Evolutionary conservation across 441 rosid species (phyloP).

Genomic region (Erodium moschatum): DNA sequence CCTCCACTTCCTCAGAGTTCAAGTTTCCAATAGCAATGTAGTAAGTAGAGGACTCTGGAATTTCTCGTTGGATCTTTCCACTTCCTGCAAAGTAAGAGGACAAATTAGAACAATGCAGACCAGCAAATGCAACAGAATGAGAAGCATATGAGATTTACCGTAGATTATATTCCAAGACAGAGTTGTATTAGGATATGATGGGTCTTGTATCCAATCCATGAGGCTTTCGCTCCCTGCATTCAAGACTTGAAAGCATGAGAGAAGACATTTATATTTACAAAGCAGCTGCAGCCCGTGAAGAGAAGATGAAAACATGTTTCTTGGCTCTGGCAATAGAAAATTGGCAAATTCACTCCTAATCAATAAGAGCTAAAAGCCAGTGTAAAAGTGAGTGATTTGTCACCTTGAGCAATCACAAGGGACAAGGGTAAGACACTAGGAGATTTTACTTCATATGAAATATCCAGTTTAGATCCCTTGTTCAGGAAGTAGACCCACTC

Average conservation of each 20-base stretch:
- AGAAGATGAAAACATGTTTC: constrained; percentile 1
- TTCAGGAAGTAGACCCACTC: constrained; percentile 47
- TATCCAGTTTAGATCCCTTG: constrained; percentile 34
- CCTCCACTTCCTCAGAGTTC: constrained; percentile 45
- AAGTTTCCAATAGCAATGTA: constrained; percentile 42
- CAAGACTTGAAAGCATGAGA: not conserved
- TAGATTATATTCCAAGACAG: constrained; percentile 47
- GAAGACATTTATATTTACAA: not conserved
- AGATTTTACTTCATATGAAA: constrained; percentile 38
- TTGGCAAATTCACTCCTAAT: no score
- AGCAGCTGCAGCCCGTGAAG: no score
- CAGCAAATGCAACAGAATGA: not conserved
- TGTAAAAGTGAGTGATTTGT: constrained; percentile 2
- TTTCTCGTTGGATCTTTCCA: constrained; percentile 40
- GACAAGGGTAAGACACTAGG: constrained; percentile 28
- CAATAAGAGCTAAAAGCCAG: not conserved
- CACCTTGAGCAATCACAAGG: constrained; percentile 48
- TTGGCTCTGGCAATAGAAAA: not conserved
- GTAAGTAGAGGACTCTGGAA: constrained; percentile 31
- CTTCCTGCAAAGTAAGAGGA: constrained; percentile 26
- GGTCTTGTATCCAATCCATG: constrained; percentile 44
- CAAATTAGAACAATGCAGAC: constrained; percentile 6
- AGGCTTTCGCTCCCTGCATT: constrained; percentile 40
- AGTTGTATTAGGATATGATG: constrained; percentile 44
- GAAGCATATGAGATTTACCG: constrained; percentile 25